These are phyloP conservation scores for Cicer arietinum DNA, from an alignment of 306 rosid genomes.

Conservation along the genomic window DNA sequence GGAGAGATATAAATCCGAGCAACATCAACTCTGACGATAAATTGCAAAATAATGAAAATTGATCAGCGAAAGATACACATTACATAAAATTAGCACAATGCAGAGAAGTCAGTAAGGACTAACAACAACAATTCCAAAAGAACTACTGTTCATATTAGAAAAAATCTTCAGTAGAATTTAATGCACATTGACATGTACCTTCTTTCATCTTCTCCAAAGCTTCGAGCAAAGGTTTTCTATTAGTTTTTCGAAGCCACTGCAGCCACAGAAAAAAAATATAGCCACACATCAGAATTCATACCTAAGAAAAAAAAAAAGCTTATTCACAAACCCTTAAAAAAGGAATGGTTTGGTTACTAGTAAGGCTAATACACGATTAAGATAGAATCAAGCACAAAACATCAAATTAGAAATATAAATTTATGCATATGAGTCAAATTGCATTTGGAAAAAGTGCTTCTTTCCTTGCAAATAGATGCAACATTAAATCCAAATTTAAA, in stretches of 20 bases:
- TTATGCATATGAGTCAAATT: neutral
- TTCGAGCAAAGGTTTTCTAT: conserved; percentile 89
- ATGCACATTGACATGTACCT: conserved; percentile 53
- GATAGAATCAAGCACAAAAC: conserved; percentile 18
- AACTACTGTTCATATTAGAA: conserved; percentile 22
- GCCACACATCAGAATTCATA: conserved; percentile 28
- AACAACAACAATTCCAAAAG: conserved; percentile 11
- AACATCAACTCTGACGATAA: conserved; percentile 88
- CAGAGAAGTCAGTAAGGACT: conserved; percentile 6
- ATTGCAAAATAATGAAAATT: conserved; percentile 36
- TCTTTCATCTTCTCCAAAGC: conserved; percentile 99
- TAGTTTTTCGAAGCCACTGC: conserved; percentile 90
- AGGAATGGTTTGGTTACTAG: conserved; percentile 2
- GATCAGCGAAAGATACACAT: conserved; percentile 22
- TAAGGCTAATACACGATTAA: neutral
- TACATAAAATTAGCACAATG: conserved; percentile 26
- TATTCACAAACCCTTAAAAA: neutral
- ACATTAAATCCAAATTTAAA: conserved; percentile 6
- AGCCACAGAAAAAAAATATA: conserved; percentile 38
- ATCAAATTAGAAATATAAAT: neutral
- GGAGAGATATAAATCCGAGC: conserved; percentile 97
- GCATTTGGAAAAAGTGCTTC: conserved; percentile 1
- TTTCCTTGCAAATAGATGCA: conserved; percentile 4
- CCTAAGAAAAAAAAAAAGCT: conserved; percentile 17
- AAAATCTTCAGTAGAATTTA: conserved; percentile 8